Conservation (phyloP, 768 basidiomycete species). For the Suillus sp. region DNA sequence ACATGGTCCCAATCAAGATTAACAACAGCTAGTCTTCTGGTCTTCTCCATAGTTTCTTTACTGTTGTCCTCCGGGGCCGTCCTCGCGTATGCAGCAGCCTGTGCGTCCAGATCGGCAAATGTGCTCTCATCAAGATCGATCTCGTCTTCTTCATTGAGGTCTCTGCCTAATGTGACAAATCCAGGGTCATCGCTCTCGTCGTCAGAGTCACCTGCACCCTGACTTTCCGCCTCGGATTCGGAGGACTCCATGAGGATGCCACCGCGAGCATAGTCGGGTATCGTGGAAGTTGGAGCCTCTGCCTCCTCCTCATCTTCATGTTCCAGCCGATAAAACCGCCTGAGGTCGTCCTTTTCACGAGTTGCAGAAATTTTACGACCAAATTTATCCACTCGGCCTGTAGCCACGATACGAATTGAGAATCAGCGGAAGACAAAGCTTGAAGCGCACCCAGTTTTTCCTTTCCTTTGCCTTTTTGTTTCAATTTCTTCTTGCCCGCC, state of each 20-base stretch:
- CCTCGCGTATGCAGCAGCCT: constrained; percentile 63
- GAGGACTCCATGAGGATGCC: constrained; percentile 87
- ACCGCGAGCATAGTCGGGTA: constrained; percentile 84
- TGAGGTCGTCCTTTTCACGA: constrained; percentile 74
- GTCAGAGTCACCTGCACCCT: constrained; percentile 36
- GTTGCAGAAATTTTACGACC: constrained; percentile 70
- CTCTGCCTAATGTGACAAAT: constrained; percentile 53
- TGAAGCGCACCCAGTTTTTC: constrained; percentile 18
- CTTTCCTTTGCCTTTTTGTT: constrained; percentile 33
- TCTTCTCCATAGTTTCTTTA: constrained; percentile 45
- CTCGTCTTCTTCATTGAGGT: constrained; percentile 45
- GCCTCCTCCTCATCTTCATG: constrained; percentile 40
- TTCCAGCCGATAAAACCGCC: constrained; percentile 79
- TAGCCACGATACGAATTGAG: neutral
- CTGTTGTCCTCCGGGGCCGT: constrained; percentile 45
- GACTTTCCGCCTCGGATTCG: neutral
- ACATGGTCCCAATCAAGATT: constrained; percentile 99
- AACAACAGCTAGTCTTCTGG: constrained; percentile 82
- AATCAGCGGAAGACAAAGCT: constrained; percentile 3
- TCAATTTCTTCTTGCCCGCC: constrained; percentile 42
- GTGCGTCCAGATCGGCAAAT: constrained; percentile 71
- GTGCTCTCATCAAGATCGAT: constrained; percentile 82
- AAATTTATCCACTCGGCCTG: constrained; percentile 85
- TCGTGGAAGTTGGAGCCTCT: constrained; percentile 25
- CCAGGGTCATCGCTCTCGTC: constrained; percentile 50